These are phyloP conservation scores for Coniochaeta ligniaria DNA, from an alignment of 2,329 filamentous ascomycete genomes.

Conservation along the genomic window DNA sequence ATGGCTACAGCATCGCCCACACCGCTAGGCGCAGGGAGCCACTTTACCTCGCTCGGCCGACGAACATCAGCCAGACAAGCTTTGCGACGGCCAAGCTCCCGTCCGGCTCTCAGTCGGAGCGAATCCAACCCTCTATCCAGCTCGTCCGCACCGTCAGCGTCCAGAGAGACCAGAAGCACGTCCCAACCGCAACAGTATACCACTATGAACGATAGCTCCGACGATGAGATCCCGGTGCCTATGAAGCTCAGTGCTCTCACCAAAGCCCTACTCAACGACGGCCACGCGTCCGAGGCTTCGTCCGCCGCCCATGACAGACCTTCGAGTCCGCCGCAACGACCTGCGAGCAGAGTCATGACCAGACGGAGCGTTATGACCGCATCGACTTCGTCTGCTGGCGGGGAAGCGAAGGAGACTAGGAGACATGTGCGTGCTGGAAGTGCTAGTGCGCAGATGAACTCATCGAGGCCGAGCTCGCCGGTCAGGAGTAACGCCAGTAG, in stretches of 20 bases:
- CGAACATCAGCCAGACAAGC: conserved; percentile 51
- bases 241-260: conserved; percentile 93
- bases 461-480: conserved; percentile 36
- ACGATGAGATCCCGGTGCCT: conserved; percentile 86
- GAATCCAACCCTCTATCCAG: conserved; percentile 34
- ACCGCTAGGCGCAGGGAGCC: conserved; percentile 38
- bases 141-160: conserved; percentile 15
- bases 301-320: conserved; percentile 17
- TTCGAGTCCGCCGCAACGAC: conserved; percentile 17
- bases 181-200: conserved; percentile 37
- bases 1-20: conserved; percentile 52
- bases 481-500: conserved; percentile 39
- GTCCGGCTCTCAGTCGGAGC: conserved; percentile 34
- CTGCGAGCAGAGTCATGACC: conserved; percentile 37
- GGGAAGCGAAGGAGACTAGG: conserved; percentile 20
- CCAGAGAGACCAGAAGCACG: conserved; percentile 17
- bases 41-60: conserved; percentile 37
- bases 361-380: conserved; percentile 42
- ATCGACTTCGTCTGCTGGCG: conserved; percentile 17
- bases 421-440: conserved; percentile 40
- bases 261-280: conserved; percentile 70
- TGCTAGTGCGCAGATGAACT: conserved; percentile 27
- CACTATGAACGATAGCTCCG: conserved; percentile 75
- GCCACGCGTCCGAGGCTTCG: conserved; percentile 36
- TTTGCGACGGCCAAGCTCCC: conserved; percentile 38